Percentiles rank a stretch among this genome's conserved stretches.
Conservation (phyloP, 805 yeast species). For the Schizosaccharomyces cryophilus region DNA sequence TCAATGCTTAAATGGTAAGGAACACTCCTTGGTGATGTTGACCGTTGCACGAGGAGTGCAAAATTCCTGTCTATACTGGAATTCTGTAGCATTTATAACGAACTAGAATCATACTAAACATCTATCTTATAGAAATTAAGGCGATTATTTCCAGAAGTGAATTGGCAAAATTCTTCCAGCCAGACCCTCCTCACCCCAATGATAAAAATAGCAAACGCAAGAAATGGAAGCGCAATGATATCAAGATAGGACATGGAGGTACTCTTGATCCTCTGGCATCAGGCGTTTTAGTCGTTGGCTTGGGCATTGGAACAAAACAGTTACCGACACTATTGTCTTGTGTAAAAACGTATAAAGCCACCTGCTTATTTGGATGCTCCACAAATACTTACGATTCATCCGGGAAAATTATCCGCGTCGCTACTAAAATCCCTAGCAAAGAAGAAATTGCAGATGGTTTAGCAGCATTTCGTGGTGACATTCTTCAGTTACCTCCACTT, state of each 20-base stretch:
- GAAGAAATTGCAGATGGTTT: slow-evolving; percentile 27
- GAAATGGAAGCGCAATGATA: slow-evolving; percentile 16
- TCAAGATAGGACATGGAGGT: slow-evolving; percentile 96
- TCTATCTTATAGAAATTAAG: not conserved
- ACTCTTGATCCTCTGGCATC: slow-evolving; percentile 87
- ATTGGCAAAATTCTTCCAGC: not conserved
- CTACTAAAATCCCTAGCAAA: slow-evolving; percentile 27
- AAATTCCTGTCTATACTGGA: not conserved
- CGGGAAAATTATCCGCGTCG: slow-evolving; percentile 48
- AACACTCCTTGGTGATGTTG: not conserved
- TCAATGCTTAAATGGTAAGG: not conserved
- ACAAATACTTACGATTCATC: slow-evolving; percentile 89
- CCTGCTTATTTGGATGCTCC: slow-evolving; percentile 65
- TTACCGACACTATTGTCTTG: slow-evolving; percentile 49
- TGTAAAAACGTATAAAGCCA: slow-evolving; percentile 49
- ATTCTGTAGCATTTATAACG: not conserved
- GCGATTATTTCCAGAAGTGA: not conserved
- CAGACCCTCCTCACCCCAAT: not conserved
- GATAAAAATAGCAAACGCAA: slow-evolving; percentile 14
- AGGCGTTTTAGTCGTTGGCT: slow-evolving; percentile 76
- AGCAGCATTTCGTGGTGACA: slow-evolving; percentile 49
- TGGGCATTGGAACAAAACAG: slow-evolving; percentile 76
- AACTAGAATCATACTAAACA: not conserved
- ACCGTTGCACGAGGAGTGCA: not conserved
- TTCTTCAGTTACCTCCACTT: slow-evolving; percentile 82